Evolutionary conservation across 192 early-diverging fungal species (phyloP).

Genomic region (Anaeromyces robustus): DNA sequence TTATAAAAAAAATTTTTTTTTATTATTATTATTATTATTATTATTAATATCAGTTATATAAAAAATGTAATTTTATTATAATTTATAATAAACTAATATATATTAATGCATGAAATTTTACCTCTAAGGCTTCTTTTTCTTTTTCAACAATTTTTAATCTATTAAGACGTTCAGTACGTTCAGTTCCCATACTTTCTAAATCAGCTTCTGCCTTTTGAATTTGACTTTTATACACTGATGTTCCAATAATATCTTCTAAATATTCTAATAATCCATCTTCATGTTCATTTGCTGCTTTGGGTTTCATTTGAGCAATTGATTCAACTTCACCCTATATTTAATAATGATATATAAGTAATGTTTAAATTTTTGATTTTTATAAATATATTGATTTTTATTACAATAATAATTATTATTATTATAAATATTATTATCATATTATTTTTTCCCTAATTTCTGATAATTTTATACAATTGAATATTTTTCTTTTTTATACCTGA

Average conservation of each 20-base stretch:
- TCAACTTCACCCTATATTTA: slow-evolving; percentile 82
- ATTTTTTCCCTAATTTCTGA: no score
- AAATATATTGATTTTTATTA: background rate
- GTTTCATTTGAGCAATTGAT: slow-evolving; percentile 93
- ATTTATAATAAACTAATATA: no score
- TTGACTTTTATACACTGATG: slow-evolving; percentile 64
- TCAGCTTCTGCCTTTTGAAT: slow-evolving; percentile 55
- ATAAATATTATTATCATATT: background rate
- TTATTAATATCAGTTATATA: no score
- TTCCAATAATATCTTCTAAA: slow-evolving; percentile 97
- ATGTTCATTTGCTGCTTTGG: slow-evolving; percentile 75
- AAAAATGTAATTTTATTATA: no score
- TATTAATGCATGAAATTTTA: slow-evolving; percentile 10
- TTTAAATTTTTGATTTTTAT: background rate
- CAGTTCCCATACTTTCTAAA: slow-evolving; percentile 63
- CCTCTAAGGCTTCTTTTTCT: slow-evolving; percentile 67
- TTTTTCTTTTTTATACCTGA: no score
- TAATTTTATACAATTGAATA: no score
- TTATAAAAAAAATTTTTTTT: no score
- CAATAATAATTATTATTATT: background rate
- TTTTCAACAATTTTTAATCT: slow-evolving; percentile 79
- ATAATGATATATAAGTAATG: background rate
- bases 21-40: no score
- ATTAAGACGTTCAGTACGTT: slow-evolving; percentile 60
- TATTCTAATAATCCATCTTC: slow-evolving; percentile 96